phyloP scores from a whole-genome alignment of 306 rosid species.

The Ormosia emarginata region DNA sequence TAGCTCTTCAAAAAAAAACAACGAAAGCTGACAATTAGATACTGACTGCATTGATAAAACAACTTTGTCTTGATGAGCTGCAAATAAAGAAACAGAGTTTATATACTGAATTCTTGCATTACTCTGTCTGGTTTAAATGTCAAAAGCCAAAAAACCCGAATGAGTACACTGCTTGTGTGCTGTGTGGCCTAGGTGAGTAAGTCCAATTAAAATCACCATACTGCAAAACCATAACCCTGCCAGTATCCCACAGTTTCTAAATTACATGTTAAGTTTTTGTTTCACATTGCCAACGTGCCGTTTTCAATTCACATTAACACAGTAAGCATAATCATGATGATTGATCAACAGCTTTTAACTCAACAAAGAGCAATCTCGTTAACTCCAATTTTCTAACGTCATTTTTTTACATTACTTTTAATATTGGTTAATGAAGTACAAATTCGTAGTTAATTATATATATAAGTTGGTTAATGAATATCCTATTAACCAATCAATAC shows the following conservation, averaged over 20 bases:
- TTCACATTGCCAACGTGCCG: not conserved
- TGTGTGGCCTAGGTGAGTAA: not conserved
- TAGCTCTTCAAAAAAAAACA: not conserved
- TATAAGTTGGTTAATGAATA: too few species aligned
- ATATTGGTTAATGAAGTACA: too few species aligned
- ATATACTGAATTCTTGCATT: not conserved
- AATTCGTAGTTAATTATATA: too few species aligned
- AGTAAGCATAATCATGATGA: not conserved
- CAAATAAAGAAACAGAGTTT: not conserved
- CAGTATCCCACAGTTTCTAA: not conserved
- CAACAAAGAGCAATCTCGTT: not conserved
- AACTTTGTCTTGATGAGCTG: not conserved
- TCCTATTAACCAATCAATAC: too few species aligned
- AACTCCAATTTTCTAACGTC: too few species aligned
- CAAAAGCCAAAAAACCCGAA: not conserved
- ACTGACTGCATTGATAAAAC: not conserved
- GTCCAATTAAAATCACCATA: not conserved
- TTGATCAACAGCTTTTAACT: slow-evolving; percentile 1
- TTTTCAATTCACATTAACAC: not conserved
- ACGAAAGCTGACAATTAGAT: not conserved
- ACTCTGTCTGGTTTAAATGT: not conserved
- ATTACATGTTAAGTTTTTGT: not conserved
- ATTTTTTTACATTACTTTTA: too few species aligned
- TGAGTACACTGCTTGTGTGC: not conserved
- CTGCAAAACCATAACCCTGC: not conserved